These are phyloP conservation scores for Tolypocladium sp. DNA, from an alignment of 2,329 filamentous ascomycete species.

Conservation along the genomic window DNA sequence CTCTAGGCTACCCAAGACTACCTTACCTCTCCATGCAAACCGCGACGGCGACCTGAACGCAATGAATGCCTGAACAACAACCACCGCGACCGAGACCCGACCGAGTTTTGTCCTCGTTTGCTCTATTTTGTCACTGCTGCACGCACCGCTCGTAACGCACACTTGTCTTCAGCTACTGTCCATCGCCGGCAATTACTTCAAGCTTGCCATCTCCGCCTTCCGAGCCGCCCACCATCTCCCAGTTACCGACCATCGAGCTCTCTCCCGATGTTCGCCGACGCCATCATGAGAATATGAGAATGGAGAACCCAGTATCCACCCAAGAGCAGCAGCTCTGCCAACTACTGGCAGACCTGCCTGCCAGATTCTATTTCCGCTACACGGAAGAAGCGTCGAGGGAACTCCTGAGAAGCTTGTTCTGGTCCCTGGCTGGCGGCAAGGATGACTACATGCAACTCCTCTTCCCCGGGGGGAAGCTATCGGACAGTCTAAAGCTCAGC, in stretches of 20 bases:
- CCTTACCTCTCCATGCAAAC: background rate
- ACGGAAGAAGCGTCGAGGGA: constrained; percentile 59
- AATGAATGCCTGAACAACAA: background rate
- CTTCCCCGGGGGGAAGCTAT: constrained; percentile 67
- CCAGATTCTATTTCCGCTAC: constrained; percentile 66
- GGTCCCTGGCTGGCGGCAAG: constrained; percentile 70
- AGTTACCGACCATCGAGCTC: background rate
- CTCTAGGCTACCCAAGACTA: background rate
- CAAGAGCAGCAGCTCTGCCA: constrained; percentile 78
- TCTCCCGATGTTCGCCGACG: constrained; percentile 1
- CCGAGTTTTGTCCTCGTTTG: background rate
- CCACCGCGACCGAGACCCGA: background rate
- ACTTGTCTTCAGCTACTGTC: background rate
- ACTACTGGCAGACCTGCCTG: constrained; percentile 70
- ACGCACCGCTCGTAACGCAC: background rate
- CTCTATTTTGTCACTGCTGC: background rate
- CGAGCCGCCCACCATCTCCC: background rate
- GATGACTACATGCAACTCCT: constrained; percentile 67
- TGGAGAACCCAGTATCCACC: constrained; percentile 49
- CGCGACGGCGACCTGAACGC: background rate
- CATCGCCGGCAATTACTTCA: background rate
- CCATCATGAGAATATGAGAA: constrained; percentile 25
- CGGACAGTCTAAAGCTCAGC: constrained; percentile 63
- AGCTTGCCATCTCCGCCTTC: background rate
- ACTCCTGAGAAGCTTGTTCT: constrained; percentile 75